A percentile compares a stretch with the other conserved stretches of the same genome.
Conservation (phyloP, 2,329 filamentous ascomycete species). For the Neofusicoccum laricinum region DNA sequence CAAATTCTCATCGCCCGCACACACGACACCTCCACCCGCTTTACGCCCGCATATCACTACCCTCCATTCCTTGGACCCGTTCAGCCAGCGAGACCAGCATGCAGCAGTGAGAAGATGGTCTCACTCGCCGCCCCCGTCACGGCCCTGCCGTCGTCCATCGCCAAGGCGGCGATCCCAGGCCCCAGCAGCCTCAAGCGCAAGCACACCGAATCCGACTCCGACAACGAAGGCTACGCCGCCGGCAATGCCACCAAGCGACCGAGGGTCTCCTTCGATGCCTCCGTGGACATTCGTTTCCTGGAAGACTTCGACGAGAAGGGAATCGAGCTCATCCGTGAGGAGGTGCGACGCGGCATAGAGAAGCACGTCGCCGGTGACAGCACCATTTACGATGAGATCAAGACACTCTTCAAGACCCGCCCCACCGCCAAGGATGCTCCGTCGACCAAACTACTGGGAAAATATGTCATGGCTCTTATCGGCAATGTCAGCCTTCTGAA, state of each 20-base stretch:
- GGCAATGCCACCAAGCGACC: slow-evolving; percentile 42
- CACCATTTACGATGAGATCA: slow-evolving; percentile 56
- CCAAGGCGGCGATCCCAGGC: slow-evolving; percentile 24
- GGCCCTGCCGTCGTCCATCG: slow-evolving; percentile 22
- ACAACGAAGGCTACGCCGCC: slow-evolving; percentile 26
- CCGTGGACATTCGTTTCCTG: slow-evolving; percentile 45
- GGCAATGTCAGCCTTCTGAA: slow-evolving; percentile 56
- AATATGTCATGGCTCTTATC: slow-evolving; percentile 59
- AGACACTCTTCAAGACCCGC: slow-evolving; percentile 50
- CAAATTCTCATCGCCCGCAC: slow-evolving; percentile 15
- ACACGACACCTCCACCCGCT: slow-evolving; percentile 13
- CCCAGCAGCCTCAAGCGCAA: slow-evolving; percentile 38
- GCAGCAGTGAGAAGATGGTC: slow-evolving; percentile 28
- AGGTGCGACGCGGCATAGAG: slow-evolving; percentile 58
- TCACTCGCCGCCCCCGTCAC: slow-evolving; percentile 35
- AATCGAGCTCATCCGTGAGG: slow-evolving; percentile 57
- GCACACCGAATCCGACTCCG: slow-evolving; percentile 29
- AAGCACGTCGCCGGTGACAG: slow-evolving; percentile 53
- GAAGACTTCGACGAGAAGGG: slow-evolving; percentile 52
- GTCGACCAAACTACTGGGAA: slow-evolving; percentile 51
- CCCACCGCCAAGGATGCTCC: slow-evolving; percentile 49
- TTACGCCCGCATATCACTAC: neutral
- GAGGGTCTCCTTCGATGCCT: slow-evolving; percentile 48
- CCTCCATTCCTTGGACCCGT: neutral
- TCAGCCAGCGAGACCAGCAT: neutral